Base-by-base conservation (phyloP, 352 stramenopile genomes). In the Globisporangium rhizosaccharum region DNA sequence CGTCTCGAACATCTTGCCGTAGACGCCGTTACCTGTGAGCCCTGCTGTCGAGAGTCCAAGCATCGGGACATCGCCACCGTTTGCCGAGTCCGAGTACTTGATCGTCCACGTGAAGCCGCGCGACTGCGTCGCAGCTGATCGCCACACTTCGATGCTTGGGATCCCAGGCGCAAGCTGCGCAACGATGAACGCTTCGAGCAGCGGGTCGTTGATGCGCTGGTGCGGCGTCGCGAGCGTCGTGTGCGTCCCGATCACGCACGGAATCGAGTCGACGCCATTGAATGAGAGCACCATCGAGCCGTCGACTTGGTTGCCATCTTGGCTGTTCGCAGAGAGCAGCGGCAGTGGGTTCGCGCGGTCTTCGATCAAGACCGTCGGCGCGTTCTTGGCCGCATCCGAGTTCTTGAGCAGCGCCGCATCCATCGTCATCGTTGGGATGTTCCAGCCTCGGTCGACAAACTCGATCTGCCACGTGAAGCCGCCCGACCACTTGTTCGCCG, bases 401-500 rank as follows among this genome's bases (percentile, higher is more conserved):
- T 80, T 80, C 0, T 49, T 25, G 0, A 87, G 63, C 42, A 48
- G 58, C 7, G 63, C 48, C 1, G 11, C 30, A 23, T 68, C 61
- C 7, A 73, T 62, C 2, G 49, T 68, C 73, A 98, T 87, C 20
- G 57, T 83, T 3, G 92, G 94, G 51, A 98, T 88, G 62, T 98
- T 81, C 67, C 90, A 79, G 2, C 80, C 73, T 1, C 86, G 72
- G 50, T 70, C 83, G 2, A 75, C 79, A 57, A 98, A 99, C 23
- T 92, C 97, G 57, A 99, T 90, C 26, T 87, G 83, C 94, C 94
- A 99, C 25, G 84, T 87, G 61, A 97, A 98, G 2, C 91, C 90
- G 17, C 96, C 96, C 6, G 87, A 97, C 93, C 94, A 98, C 47
- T 97, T 89, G 55, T 80, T 79, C 2, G 68, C 78, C 14, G 87